These are phyloP conservation scores for Candida suzukii DNA, from an alignment of 805 yeast genomes.

Conservation along the genomic window DNA sequence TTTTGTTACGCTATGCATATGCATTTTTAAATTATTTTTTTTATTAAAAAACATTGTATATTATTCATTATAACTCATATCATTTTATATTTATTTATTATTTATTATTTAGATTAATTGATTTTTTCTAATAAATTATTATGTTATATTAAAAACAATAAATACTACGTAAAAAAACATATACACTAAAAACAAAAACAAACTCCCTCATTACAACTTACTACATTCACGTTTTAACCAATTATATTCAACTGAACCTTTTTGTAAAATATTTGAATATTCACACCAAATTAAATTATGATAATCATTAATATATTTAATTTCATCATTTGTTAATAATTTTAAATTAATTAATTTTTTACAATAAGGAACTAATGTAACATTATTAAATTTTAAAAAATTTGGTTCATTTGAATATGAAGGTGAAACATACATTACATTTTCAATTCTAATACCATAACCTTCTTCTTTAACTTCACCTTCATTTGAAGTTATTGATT, in stretches of 20 bases:
- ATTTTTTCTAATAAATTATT: too few relatives aligned
- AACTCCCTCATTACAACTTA: slow-evolving; percentile 7
- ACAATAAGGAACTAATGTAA: slow-evolving; percentile 54
- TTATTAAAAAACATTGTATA: background rate
- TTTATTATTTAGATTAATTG: too few relatives aligned
- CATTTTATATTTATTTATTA: too few relatives aligned
- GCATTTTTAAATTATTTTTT: background rate
- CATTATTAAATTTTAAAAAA: slow-evolving; percentile 46
- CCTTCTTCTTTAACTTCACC: too few relatives aligned
- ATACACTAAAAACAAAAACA: background rate
- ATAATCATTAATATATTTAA: slow-evolving; percentile 41
- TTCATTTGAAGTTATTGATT: too few relatives aligned
- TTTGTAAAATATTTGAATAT: slow-evolving; percentile 30
- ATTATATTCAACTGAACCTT: slow-evolving; percentile 29
- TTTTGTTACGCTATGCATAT: too few relatives aligned
- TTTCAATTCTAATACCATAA: slow-evolving; percentile 51
- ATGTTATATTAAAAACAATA: too few relatives aligned
- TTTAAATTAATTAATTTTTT: slow-evolving; percentile 39
- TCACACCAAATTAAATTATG: slow-evolving; percentile 41
- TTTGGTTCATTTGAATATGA: slow-evolving; percentile 26
- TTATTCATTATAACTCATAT: background rate
- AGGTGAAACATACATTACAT: slow-evolving; percentile 37
- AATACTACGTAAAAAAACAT: too few relatives aligned
- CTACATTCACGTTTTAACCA: slow-evolving; percentile 48
- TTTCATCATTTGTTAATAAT: slow-evolving; percentile 39